Conservation (phyloP, 2,329 filamentous ascomycete genomes). For the Pseudogymnoascus sp. region DNA sequence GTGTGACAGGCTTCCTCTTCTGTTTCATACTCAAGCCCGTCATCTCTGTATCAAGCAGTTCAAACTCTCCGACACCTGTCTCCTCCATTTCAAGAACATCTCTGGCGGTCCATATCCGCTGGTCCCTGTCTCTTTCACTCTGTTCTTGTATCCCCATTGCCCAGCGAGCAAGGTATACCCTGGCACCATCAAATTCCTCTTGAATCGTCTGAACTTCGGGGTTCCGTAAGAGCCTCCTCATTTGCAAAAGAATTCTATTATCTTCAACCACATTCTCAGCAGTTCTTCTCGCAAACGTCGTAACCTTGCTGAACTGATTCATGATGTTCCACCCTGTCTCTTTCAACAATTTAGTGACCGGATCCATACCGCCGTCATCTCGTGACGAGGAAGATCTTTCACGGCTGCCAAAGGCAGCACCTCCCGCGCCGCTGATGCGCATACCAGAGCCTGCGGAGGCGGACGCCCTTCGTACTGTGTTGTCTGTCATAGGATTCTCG, state of each 20-base stretch:
- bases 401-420: constrained; percentile 28
- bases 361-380: constrained; percentile 73
- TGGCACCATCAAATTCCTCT: constrained; percentile 93
- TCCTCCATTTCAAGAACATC: constrained; percentile 92
- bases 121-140: constrained; percentile 76
- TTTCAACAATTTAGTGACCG: constrained; percentile 85
- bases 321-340: constrained; percentile 94
- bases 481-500: constrained; percentile 35
- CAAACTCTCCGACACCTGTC: constrained; percentile 90
- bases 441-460: constrained; percentile 25
- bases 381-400: constrained; percentile 24
- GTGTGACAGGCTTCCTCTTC: constrained; percentile 63
- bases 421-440: constrained; percentile 28
- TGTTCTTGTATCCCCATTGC: constrained; percentile 98
- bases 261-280: constrained; percentile 90
- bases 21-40: constrained; percentile 67
- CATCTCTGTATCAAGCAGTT: constrained; percentile 74
- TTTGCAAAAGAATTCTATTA: constrained; percentile 79
- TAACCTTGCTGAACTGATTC: constrained; percentile 95
- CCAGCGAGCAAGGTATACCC: constrained; percentile 91
- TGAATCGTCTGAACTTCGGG: constrained; percentile 92
- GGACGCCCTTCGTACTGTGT: constrained; percentile 31
- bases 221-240: constrained; percentile 75
- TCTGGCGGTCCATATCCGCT: constrained; percentile 84
- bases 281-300: constrained; percentile 85